Percentiles rank a stretch among this genome's conserved stretches.
Evolutionary conservation across 352 stramenopile genomes (phyloP).

Genomic region (Phytopythium helicoides): DNA sequence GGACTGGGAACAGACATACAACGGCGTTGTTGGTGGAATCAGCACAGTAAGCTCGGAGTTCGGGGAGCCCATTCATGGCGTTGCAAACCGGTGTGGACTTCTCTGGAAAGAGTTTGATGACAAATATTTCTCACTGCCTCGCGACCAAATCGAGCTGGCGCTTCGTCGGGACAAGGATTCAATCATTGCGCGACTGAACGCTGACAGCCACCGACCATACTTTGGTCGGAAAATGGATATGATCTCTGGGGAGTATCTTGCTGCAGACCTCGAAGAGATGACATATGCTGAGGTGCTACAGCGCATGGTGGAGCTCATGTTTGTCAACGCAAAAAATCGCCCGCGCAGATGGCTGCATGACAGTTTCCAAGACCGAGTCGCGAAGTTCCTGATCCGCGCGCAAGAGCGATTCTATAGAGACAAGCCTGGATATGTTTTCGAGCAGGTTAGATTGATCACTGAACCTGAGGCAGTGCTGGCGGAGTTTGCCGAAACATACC

Average conservation of each 20-base stretch:
- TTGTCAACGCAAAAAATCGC: slow-evolving; percentile 44
- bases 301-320: slow-evolving; percentile 81
- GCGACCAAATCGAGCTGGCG: slow-evolving; percentile 63
- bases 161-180: slow-evolving; percentile 72
- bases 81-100: slow-evolving; percentile 74
- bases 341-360: slow-evolving; percentile 74
- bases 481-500: slow-evolving; percentile 55
- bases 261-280: slow-evolving; percentile 80
- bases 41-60: slow-evolving; percentile 84
- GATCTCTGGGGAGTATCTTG: slow-evolving; percentile 26
- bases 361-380: slow-evolving; percentile 59
- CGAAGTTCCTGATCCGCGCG: slow-evolving; percentile 65
- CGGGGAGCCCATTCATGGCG: slow-evolving; percentile 84
- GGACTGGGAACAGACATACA: slow-evolving; percentile 82
- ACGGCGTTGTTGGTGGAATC: slow-evolving; percentile 58
- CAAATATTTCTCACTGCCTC: slow-evolving; percentile 81
- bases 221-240: slow-evolving; percentile 63
- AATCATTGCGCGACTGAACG: slow-evolving; percentile 77
- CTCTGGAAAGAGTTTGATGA: slow-evolving; percentile 85
- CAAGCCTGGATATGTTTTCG: slow-evolving; percentile 25
- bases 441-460: slow-evolving; percentile 33
- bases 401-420: slow-evolving; percentile 63
- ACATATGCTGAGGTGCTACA: slow-evolving; percentile 80
- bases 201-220: slow-evolving; percentile 89
- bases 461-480: slow-evolving; percentile 39